phyloP scores from a whole-genome alignment of 2,329 filamentous ascomycete genomes.

The Fusarium palustre region DNA sequence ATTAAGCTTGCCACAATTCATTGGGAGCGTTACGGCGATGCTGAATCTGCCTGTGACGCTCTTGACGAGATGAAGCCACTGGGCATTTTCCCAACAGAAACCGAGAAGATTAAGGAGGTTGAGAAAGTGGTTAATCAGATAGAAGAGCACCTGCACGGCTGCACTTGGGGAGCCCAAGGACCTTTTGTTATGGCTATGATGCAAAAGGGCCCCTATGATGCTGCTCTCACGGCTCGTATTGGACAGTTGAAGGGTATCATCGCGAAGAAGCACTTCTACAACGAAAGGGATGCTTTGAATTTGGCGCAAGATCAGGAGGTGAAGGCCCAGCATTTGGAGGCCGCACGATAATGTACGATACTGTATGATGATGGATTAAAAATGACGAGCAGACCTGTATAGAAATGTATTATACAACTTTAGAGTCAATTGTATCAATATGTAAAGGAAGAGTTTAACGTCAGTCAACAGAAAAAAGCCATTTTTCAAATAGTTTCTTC shows the following conservation, averaged over 20 bases:
- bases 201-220: slow-evolving; percentile 53
- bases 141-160: slow-evolving; percentile 51
- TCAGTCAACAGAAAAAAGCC: too few species aligned
- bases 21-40: slow-evolving; percentile 71
- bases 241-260: slow-evolving; percentile 10
- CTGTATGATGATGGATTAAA: not conserved
- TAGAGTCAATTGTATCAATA: not conserved
- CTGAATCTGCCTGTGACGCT: slow-evolving; percentile 64
- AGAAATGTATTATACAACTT: slow-evolving; percentile 5
- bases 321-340: not conserved
- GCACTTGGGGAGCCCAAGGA: slow-evolving; percentile 53
- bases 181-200: slow-evolving; percentile 56
- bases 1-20: slow-evolving; percentile 72
- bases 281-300: not conserved
- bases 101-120: slow-evolving; percentile 50
- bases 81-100: slow-evolving; percentile 68
- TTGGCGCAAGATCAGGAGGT: not conserved
- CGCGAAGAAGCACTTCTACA: slow-evolving; percentile 15
- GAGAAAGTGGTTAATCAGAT: slow-evolving; percentile 47
- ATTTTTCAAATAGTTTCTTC: too few species aligned
- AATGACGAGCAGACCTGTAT: not conserved
- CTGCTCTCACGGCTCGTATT: slow-evolving; percentile 42
- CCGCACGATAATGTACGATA: slow-evolving; percentile 3
- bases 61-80: slow-evolving; percentile 74
- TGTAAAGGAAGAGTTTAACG: not conserved